Evolutionary conservation across 2,329 filamentous ascomycete genomes (phyloP).

Genomic region (Thyridium curvatum): DNA sequence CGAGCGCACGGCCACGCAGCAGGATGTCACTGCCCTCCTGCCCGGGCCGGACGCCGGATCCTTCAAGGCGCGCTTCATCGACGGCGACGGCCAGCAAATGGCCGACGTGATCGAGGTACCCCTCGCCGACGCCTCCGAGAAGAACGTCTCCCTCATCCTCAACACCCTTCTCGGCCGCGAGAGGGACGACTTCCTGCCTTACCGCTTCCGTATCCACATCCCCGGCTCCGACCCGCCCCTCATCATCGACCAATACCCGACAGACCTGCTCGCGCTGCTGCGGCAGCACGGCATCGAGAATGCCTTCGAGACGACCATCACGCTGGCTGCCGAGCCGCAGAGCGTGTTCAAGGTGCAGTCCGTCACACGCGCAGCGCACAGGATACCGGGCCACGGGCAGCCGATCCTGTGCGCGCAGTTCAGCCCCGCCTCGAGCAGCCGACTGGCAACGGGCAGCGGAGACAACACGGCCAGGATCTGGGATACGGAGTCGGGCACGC

Average conservation of each 20-base stretch:
- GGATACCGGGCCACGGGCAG: constrained; percentile 86
- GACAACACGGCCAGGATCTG: constrained; percentile 89
- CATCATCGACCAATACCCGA: constrained; percentile 49
- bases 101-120: constrained; percentile 67
- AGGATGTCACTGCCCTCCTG: constrained; percentile 64
- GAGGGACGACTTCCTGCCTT: constrained; percentile 53
- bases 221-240: constrained; percentile 37
- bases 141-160: constrained; percentile 80
- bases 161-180: constrained; percentile 73
- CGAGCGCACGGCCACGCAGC: constrained; percentile 66
- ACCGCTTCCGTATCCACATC: constrained; percentile 55
- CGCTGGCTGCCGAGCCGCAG: constrained; percentile 66
- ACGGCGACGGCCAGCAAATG: constrained; percentile 69
- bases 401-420: constrained; percentile 84
- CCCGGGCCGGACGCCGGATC: constrained; percentile 61
- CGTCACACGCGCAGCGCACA: constrained; percentile 82
- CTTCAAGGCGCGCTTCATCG: constrained; percentile 81
- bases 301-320: constrained; percentile 44
- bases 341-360: constrained; percentile 91
- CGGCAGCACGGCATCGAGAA: constrained; percentile 50
- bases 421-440: constrained; percentile 68
- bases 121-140: constrained; percentile 77
- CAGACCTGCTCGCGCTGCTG: constrained; percentile 48
- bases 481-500: constrained; percentile 92
- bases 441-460: constrained; percentile 82